Evolutionary conservation across 768 basidiomycete genomes (phyloP).

Genomic region (Rhodotorula paludigena): DNA sequence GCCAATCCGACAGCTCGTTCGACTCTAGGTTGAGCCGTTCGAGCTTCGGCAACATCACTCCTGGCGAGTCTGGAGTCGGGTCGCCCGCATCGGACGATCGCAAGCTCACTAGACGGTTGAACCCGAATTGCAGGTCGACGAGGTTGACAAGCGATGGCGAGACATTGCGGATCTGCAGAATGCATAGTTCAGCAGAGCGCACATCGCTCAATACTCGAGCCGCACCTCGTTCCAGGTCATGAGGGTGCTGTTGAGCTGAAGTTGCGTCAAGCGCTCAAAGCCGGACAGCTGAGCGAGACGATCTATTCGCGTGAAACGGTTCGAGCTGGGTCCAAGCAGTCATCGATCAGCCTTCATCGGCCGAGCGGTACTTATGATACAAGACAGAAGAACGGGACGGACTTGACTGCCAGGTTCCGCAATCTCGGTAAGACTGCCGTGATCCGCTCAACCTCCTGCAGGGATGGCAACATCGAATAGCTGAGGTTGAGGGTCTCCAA

Average conservation of each 20-base stretch:
- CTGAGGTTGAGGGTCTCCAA: slow-evolving; percentile 19
- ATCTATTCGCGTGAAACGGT: slow-evolving; percentile 56
- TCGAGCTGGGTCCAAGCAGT: slow-evolving; percentile 55
- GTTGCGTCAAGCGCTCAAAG: slow-evolving; percentile 51
- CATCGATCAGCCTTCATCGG: background rate
- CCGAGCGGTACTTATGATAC: too few relatives aligned
- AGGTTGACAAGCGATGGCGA: slow-evolving; percentile 36
- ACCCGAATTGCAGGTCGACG: slow-evolving; percentile 60
- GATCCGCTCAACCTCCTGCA: slow-evolving; percentile 50
- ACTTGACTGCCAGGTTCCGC: slow-evolving; percentile 73
- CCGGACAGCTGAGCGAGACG: background rate
- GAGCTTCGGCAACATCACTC: slow-evolving; percentile 44
- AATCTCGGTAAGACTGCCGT: slow-evolving; percentile 59
- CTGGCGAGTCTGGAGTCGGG: background rate
- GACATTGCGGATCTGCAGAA: slow-evolving; percentile 45
- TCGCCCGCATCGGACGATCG: slow-evolving; percentile 34
- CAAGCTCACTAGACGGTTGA: slow-evolving; percentile 68
- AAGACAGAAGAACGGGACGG: slow-evolving; percentile 48
- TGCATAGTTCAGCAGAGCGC: background rate
- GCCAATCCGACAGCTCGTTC: slow-evolving; percentile 62
- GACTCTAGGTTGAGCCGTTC: slow-evolving; percentile 64
- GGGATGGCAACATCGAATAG: slow-evolving; percentile 17
- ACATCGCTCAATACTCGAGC: background rate
- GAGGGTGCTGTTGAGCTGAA: slow-evolving; percentile 70
- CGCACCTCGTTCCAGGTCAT: slow-evolving; percentile 67